phyloP scores from a whole-genome alignment of 1,284 basidiomycete species.

The Dichomitus squalens region DNA sequence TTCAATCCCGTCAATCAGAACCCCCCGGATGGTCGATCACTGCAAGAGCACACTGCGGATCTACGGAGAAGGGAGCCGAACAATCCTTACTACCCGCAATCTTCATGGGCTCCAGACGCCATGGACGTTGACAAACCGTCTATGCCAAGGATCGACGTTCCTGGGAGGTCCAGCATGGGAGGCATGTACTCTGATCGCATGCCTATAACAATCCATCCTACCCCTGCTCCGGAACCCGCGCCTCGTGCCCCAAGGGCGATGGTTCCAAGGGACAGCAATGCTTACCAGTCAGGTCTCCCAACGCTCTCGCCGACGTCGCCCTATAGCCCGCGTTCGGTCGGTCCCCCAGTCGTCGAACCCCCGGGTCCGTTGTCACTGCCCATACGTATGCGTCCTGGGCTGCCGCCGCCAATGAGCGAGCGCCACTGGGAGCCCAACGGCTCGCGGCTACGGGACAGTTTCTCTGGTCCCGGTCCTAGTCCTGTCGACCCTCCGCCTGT shows the following conservation, averaged over 20 bases:
- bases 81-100: background rate
- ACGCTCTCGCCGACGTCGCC: slow-evolving; percentile 1
- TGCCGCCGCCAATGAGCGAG: background rate
- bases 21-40: background rate
- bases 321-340: slow-evolving; percentile 4
- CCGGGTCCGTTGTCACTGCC: background rate
- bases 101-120: slow-evolving; percentile 11
- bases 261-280: slow-evolving; percentile 24
- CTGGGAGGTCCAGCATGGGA: slow-evolving; percentile 6
- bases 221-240: slow-evolving; percentile 26
- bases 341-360: background rate
- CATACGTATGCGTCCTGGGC: background rate
- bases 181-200: slow-evolving; percentile 30
- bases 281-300: slow-evolving; percentile 1
- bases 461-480: slow-evolving; percentile 4
- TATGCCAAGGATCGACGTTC: background rate
- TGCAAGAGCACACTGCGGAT: background rate
- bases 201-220: background rate
- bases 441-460: background rate
- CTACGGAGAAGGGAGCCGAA: background rate
- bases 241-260: slow-evolving; percentile 44
- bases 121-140: slow-evolving; percentile 32
- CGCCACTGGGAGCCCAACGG: slow-evolving; percentile 14
- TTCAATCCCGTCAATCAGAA: background rate
- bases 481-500: background rate